Percentiles rank a stretch among this genome's conserved stretches.
Evolutionary conservation across 768 basidiomycete species (phyloP).

Genomic region (Hypholoma fasciculare): DNA sequence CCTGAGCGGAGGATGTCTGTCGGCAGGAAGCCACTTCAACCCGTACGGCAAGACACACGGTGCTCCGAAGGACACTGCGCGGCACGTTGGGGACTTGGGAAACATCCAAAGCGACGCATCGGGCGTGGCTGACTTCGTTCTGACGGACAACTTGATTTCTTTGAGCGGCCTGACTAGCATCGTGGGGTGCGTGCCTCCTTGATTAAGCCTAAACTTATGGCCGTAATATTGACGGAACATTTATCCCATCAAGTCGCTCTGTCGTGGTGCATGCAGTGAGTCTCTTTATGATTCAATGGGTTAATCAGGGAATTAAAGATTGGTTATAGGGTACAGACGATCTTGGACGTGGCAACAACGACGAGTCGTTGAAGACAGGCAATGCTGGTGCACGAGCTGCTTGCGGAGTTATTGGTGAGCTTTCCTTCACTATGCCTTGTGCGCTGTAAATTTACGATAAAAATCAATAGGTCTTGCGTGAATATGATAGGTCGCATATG

Average conservation of each 20-base stretch:
- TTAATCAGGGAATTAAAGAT: neutral
- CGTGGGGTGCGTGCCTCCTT: constrained; percentile 49
- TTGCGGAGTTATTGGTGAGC: constrained; percentile 74
- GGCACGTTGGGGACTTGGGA: constrained; percentile 79
- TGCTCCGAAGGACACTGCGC: constrained; percentile 47
- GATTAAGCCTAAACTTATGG: neutral
- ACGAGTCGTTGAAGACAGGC: constrained; percentile 75
- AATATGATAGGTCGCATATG: no score
- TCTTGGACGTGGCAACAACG: constrained; percentile 66
- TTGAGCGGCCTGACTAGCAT: constrained; percentile 70
- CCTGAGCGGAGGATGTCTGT: constrained; percentile 60
- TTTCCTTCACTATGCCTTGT: no score
- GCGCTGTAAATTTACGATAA: no score
- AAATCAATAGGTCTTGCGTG: neutral
- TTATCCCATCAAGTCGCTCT: constrained; percentile 47
- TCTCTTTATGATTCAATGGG: neutral
- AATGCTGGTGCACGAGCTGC: constrained; percentile 78
- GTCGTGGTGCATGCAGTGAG: constrained; percentile 65
- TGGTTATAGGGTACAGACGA: constrained; percentile 51
- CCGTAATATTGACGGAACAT: neutral
- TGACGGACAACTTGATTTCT: constrained; percentile 61
- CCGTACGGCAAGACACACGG: constrained; percentile 68
- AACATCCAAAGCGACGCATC: constrained; percentile 64
- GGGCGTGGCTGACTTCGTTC: constrained; percentile 57
- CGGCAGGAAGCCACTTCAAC: constrained; percentile 80